These are phyloP conservation scores for Colletotrichum liriopes DNA, from an alignment of 2,329 filamentous ascomycete species.

Conservation along the genomic window DNA sequence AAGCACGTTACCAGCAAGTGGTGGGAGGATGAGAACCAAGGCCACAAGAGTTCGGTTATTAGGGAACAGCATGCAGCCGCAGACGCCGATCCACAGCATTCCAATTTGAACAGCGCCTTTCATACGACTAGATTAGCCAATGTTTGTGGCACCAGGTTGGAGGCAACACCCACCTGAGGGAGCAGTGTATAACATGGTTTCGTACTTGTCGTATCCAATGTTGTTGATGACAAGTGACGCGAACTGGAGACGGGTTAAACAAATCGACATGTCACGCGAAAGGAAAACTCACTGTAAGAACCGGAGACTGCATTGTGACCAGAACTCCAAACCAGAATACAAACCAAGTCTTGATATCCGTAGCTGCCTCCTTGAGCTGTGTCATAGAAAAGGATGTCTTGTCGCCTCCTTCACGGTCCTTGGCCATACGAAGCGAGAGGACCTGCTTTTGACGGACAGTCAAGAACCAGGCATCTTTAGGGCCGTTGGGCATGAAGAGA, in stretches of 20 bases:
- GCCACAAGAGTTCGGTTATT: slow-evolving; percentile 57
- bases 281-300: slow-evolving; percentile 53
- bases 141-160: not conserved
- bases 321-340: slow-evolving; percentile 63
- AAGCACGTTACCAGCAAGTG: slow-evolving; percentile 61
- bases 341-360: slow-evolving; percentile 61
- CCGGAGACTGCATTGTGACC: slow-evolving; percentile 62
- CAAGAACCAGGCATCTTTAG: slow-evolving; percentile 66
- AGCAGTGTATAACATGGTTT: slow-evolving; percentile 64
- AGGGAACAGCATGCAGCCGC: slow-evolving; percentile 56
- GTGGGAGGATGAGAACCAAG: slow-evolving; percentile 57
- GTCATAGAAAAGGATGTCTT: slow-evolving; percentile 58
- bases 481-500: slow-evolving; percentile 62
- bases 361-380: slow-evolving; percentile 61
- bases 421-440: slow-evolving; percentile 52
- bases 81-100: slow-evolving; percentile 62
- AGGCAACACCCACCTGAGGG: slow-evolving; percentile 52
- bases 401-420: slow-evolving; percentile 53
- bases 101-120: slow-evolving; percentile 61
- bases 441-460: slow-evolving; percentile 59
- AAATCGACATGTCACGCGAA: rapidly evolving
- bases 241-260: slow-evolving; percentile 51
- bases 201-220: slow-evolving; percentile 59
- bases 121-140: not conserved
- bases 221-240: slow-evolving; percentile 65